Conservation (phyloP, 2,329 filamentous ascomycete species). For the Ophiostoma perfectum region DNA sequence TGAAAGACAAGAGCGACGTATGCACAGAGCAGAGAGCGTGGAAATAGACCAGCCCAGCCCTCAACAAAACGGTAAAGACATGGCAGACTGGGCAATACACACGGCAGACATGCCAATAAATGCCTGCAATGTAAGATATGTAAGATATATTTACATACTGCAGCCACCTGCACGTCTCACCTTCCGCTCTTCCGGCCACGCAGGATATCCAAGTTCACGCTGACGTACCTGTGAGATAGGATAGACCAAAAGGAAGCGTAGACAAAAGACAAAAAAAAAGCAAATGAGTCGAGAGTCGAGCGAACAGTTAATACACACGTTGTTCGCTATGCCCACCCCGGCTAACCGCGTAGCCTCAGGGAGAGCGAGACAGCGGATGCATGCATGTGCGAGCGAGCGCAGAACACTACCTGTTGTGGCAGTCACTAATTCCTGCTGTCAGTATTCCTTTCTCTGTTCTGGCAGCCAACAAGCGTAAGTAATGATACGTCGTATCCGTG, state of each 20-base stretch:
- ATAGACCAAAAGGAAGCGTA: too few species aligned
- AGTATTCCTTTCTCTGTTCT: background rate
- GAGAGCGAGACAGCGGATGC: background rate
- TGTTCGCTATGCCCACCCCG: background rate
- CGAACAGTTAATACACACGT: background rate
- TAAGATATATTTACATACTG: background rate
- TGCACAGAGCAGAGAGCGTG: background rate
- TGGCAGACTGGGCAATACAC: background rate
- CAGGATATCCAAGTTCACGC: background rate
- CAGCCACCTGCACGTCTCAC: slow-evolving; percentile 2
- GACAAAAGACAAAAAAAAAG: background rate
- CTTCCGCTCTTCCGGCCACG: slow-evolving; percentile 6
- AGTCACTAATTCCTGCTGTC: background rate
- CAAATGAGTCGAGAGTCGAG: slow-evolving; percentile 3
- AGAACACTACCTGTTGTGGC: slow-evolving; percentile 13
- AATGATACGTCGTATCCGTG: background rate
- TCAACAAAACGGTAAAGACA: background rate
- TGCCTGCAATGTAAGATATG: background rate
- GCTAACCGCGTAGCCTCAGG: slow-evolving; percentile 1
- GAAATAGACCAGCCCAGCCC: background rate
- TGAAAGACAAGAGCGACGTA: too few species aligned
- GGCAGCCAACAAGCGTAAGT: background rate
- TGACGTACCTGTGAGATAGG: background rate
- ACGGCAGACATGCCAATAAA: background rate
- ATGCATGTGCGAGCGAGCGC: slow-evolving; percentile 12